Conservation (phyloP, 2,329 filamentous ascomycete species). For the Drechslerella dactyloides region DNA sequence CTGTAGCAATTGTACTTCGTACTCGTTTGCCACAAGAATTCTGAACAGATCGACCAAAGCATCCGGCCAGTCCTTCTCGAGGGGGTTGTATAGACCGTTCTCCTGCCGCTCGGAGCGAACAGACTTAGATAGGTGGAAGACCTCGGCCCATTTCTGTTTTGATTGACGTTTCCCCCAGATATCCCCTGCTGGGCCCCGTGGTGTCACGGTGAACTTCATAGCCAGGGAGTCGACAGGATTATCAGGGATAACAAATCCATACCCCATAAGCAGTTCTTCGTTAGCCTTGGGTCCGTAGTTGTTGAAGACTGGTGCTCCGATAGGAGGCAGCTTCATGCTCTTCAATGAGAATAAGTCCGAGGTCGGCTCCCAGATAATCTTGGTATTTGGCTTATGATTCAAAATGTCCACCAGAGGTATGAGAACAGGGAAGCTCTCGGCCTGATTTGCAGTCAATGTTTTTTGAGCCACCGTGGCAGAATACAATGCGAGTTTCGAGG, state of each 20-base stretch:
- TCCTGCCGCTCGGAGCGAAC: background rate
- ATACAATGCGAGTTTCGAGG: conserved; percentile 57
- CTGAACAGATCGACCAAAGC: conserved; percentile 40
- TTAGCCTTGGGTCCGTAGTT: conserved; percentile 65
- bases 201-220: conserved; percentile 51
- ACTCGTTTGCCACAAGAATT: conserved; percentile 33
- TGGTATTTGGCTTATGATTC: conserved; percentile 61
- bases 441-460: background rate
- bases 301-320: conserved; percentile 62
- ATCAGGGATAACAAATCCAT: conserved; percentile 62
- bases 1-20: conserved; percentile 22
- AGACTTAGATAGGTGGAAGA: conserved; percentile 30
- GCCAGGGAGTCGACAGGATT: conserved; percentile 60
- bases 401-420: conserved; percentile 63
- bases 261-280: conserved; percentile 63
- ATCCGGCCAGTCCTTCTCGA: conserved; percentile 37
- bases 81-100: background rate
- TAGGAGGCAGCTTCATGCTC: conserved; percentile 20
- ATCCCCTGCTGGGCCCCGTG: conserved; percentile 24
- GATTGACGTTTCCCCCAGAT: conserved; percentile 24
- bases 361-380: conserved; percentile 62
- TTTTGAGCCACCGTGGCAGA: conserved; percentile 10
- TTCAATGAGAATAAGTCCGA: conserved; percentile 21
- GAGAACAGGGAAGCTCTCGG: conserved; percentile 57
- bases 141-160: conserved; percentile 29